Percentiles rank a stretch among this genome's conserved stretches.
Conservation (phyloP, 2,329 filamentous ascomycete species). For the Talaromyces sp. region DNA sequence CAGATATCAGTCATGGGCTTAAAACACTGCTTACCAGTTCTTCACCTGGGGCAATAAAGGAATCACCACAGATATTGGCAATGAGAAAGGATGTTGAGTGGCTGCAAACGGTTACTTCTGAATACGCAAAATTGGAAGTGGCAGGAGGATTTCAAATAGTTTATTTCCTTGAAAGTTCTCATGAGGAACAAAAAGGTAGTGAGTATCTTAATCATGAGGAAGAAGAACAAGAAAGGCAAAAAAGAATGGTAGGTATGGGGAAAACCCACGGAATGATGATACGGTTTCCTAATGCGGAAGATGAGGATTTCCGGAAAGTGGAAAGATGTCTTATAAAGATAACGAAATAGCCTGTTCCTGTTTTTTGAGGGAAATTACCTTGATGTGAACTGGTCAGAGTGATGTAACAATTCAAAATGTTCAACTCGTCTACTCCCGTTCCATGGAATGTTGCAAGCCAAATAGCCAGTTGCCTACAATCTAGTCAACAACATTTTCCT, state of each 20-base stretch:
- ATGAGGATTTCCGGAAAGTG: slow-evolving; percentile 3
- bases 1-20: slow-evolving; percentile 1
- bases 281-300: not conserved
- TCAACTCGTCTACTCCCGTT: not conserved
- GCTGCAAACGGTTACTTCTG: slow-evolving; percentile 2
- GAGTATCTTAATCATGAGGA: not conserved
- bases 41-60: not conserved
- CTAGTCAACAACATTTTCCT: not conserved
- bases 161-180: slow-evolving; percentile 7
- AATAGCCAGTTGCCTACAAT: not conserved
- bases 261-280: slow-evolving; percentile 11
- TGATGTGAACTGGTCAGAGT: not conserved
- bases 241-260: not conserved
- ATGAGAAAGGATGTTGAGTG: slow-evolving; percentile 2
- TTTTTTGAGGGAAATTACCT: not conserved
- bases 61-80: not conserved
- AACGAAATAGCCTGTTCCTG: not conserved
- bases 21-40: not conserved
- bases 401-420: not conserved
- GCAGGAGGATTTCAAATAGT: not conserved
- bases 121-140: slow-evolving; percentile 2
- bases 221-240: not conserved
- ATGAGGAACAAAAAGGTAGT: not conserved
- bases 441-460: not conserved
- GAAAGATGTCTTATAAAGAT: not conserved